phyloP scores from a whole-genome alignment of 1,284 basidiomycete genomes.

The Inonotus obliquus region DNA sequence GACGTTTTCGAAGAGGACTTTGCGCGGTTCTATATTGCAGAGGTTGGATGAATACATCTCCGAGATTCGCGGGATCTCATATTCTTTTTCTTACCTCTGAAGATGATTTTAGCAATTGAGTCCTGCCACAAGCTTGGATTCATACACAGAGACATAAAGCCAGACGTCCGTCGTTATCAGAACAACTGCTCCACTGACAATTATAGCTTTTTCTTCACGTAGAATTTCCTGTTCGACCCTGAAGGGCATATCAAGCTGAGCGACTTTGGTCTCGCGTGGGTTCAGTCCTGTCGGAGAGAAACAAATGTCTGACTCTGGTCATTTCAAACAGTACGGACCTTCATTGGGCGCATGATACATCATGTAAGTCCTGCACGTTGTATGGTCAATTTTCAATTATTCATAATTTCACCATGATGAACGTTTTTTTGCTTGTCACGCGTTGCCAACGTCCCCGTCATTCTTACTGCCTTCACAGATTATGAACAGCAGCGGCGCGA shows the following conservation, averaged over 20 bases:
- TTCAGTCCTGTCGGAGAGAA: conserved; percentile 31
- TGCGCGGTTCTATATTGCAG: conserved; percentile 92
- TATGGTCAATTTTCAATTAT: background rate
- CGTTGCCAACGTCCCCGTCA: background rate
- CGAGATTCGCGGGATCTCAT: background rate
- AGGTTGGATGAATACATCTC: conserved; percentile 43
- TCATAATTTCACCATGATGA: background rate
- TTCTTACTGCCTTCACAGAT: conserved; percentile 47
- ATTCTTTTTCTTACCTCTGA: conserved; percentile 13
- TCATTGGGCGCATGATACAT: conserved; percentile 90
- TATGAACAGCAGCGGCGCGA: conserved; percentile 92
- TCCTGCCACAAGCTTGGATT: conserved; percentile 93
- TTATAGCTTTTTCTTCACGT: conserved; percentile 29
- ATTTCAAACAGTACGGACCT: conserved; percentile 60
- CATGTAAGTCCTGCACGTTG: conserved; percentile 47
- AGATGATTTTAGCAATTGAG: conserved; percentile 97
- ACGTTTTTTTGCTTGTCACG: background rate
- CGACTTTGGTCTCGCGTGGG: conserved; percentile 93
- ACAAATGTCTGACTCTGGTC: conserved; percentile 19
- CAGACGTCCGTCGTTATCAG: conserved; percentile 61
- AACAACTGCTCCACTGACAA: background rate
- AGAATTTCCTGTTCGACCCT: conserved; percentile 95
- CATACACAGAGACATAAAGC: conserved; percentile 97
- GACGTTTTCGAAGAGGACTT: conserved; percentile 94
- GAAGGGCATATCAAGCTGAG: conserved; percentile 92